Evolutionary conservation across 2,329 filamentous ascomycete genomes (phyloP), one percentile per base, ranked within the genome.

Genomic region (Paecilomyces dactylethromorphus): DNA sequence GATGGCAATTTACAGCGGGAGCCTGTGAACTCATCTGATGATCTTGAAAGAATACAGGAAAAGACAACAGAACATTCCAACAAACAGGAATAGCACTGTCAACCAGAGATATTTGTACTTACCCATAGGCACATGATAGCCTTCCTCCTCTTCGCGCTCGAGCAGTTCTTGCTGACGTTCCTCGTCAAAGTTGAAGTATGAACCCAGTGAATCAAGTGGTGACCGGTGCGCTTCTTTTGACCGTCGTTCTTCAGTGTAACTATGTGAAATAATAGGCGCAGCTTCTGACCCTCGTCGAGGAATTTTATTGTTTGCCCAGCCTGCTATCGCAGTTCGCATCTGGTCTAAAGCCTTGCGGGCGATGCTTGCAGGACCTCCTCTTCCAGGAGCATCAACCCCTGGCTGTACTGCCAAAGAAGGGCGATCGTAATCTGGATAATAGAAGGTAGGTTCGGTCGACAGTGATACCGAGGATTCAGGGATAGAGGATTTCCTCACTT

Each of bases 31-130:
- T 59, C 21, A 59, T 54, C 35, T 57, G 21, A 60, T 53, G 31
- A 62, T 60, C 39, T 56, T 50, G 56, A 62, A 62, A 24, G 60
- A 55, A 56, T 62, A 62, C 58, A 62, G 52, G 35, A 62, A 62
- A 51, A 62, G 58, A 49, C 56, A 58, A 26, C 59, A 54, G 51
- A 62, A 62, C 53, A 62, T 54, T 7, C 58, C 60, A 21, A 59
- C 55, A 55, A 62, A 58, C 15, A 60, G 33, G 18, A 45, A 57
- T 58, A 62, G 51, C 6, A 50, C 58, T 29, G 57, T 45, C 12
- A 57, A 56, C 60, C 60, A 62, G 24, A 62, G 60, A 29, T 26
- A 29, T 45, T 58, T 62, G 58, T 57, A 26, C 18, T 60, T 60
- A 29, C 56, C 56, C 50, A 62, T 58, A 33, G 22, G 50, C 50